A percentile compares a stretch with the other conserved stretches of the same genome.
phyloP scores from a whole-genome alignment of 2,329 filamentous ascomycete species.

The Monilinia vaccinii-corymbosi region DNA sequence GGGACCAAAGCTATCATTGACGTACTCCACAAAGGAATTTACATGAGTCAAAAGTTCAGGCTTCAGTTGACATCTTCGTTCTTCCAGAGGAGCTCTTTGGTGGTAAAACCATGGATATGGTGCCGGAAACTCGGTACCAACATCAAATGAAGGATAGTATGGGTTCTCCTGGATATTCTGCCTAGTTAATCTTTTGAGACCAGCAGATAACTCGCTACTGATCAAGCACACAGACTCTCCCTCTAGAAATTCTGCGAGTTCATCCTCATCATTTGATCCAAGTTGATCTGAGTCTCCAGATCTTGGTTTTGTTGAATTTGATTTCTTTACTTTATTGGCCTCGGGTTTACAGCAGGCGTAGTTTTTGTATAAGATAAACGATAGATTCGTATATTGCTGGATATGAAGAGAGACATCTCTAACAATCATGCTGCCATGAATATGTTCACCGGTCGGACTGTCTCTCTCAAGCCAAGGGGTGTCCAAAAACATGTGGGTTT shows the following conservation, averaged over 20 bases:
- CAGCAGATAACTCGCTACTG: constrained; percentile 5
- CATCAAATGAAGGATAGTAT: constrained; percentile 8
- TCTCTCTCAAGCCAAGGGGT: constrained; percentile 2
- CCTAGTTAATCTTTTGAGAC: constrained; percentile 8
- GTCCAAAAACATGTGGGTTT: constrained; percentile 5
- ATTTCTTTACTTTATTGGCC: background rate
- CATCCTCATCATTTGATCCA: background rate
- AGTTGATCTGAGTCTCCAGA: background rate
- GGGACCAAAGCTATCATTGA: constrained; percentile 6
- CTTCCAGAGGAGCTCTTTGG: constrained; percentile 8
- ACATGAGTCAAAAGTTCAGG: constrained; percentile 8
- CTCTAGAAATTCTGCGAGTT: background rate
- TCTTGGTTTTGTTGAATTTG: background rate
- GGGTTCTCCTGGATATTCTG: constrained; percentile 8
- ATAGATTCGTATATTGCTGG: background rate
- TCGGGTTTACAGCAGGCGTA: constrained; percentile 1
- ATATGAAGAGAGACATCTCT: constrained; percentile 5
- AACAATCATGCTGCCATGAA: constrained; percentile 6
- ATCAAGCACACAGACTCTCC: constrained; percentile 4
- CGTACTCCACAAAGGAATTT: constrained; percentile 9
- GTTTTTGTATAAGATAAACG: constrained; percentile 7
- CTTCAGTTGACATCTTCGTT: constrained; percentile 7
- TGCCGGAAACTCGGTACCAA: constrained; percentile 7
- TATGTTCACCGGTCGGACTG: background rate
- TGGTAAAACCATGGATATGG: constrained; percentile 10